Percentiles rank a stretch among this genome's conserved stretches.
Evolutionary conservation across 2,329 filamentous ascomycete genomes (phyloP).

Genomic region (Colletotrichum simmondsii): DNA sequence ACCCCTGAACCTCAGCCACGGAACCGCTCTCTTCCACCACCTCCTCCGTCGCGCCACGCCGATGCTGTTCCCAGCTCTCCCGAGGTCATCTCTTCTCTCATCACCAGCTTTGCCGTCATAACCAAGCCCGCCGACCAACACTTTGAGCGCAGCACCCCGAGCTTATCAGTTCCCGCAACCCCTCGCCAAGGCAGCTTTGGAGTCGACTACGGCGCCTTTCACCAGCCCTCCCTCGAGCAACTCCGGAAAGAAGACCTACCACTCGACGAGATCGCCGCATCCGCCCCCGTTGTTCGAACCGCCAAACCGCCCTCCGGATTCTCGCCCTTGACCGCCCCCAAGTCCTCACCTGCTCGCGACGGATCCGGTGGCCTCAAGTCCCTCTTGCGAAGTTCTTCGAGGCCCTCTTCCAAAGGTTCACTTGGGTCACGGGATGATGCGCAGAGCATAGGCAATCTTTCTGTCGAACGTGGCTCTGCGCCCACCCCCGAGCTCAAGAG

Average conservation of each 20-base stretch:
- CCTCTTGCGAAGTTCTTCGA: conserved; percentile 67
- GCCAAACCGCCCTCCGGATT: conserved; percentile 83
- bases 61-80: conserved; percentile 65
- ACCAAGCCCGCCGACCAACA: conserved; percentile 75
- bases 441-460: conserved; percentile 72
- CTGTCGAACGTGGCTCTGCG: conserved; percentile 67
- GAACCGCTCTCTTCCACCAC: conserved; percentile 32
- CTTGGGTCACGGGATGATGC: conserved; percentile 65
- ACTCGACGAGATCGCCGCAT: conserved; percentile 70
- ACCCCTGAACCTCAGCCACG: conserved; percentile 29
- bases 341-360: conserved; percentile 59
- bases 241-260: conserved; percentile 58
- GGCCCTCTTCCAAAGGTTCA: conserved; percentile 70
- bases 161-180: conserved; percentile 50
- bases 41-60: conserved; percentile 34
- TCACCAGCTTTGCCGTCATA: conserved; percentile 76
- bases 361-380: conserved; percentile 64
- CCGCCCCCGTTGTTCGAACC: conserved; percentile 81
- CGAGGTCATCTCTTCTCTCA: conserved; percentile 76
- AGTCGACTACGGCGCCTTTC: conserved; percentile 78
- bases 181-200: conserved; percentile 68
- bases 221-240: conserved; percentile 61
- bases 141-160: conserved; percentile 67
- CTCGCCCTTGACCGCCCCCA: conserved; percentile 75
- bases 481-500: conserved; percentile 56